Percentiles rank a stretch among this genome's conserved stretches.
Evolutionary conservation across 2,329 filamentous ascomycete species (phyloP).

Genomic region (Nemania serpens): DNA sequence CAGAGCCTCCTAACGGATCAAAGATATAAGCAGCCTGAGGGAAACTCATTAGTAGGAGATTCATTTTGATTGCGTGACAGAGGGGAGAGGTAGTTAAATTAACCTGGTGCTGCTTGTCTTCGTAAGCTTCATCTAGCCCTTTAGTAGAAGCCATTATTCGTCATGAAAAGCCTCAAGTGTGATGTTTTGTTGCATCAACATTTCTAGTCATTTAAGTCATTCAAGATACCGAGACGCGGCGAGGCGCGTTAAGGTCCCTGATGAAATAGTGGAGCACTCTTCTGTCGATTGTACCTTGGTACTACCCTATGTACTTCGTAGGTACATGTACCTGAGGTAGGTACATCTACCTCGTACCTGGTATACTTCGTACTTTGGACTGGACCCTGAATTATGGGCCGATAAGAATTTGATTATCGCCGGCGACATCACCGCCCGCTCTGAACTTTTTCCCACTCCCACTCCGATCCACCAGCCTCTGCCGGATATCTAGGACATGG

Average conservation of each 20-base stretch:
- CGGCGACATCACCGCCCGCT: constrained; percentile 15
- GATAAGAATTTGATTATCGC: constrained; percentile 1
- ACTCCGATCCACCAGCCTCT: background rate
- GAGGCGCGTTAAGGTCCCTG: constrained; percentile 5
- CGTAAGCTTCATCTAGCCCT: constrained; percentile 31
- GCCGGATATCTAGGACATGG: background rate
- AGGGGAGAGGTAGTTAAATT: background rate
- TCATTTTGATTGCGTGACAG: too few relatives aligned
- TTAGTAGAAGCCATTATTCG: constrained; percentile 35
- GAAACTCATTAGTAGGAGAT: constrained; percentile 20
- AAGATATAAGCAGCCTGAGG: constrained; percentile 66
- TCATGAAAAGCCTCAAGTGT: background rate
- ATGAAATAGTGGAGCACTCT: background rate
- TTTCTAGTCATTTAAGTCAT: background rate
- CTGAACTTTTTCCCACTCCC: constrained; percentile 10
- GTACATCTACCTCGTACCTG: too few relatives aligned
- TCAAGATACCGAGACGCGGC: constrained; percentile 6
- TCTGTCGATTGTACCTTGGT: too few relatives aligned
- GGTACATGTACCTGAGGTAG: background rate
- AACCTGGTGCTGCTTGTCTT: constrained; percentile 42
- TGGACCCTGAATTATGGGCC: background rate
- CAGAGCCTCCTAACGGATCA: constrained; percentile 51
- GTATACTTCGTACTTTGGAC: too few relatives aligned
- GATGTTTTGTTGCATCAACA: background rate
- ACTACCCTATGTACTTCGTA: too few relatives aligned